Percentiles rank a stretch among this genome's conserved stretches.
Conservation (phyloP, 768 basidiomycete species). For the Trichaptum fuscoviolaceum region DNA sequence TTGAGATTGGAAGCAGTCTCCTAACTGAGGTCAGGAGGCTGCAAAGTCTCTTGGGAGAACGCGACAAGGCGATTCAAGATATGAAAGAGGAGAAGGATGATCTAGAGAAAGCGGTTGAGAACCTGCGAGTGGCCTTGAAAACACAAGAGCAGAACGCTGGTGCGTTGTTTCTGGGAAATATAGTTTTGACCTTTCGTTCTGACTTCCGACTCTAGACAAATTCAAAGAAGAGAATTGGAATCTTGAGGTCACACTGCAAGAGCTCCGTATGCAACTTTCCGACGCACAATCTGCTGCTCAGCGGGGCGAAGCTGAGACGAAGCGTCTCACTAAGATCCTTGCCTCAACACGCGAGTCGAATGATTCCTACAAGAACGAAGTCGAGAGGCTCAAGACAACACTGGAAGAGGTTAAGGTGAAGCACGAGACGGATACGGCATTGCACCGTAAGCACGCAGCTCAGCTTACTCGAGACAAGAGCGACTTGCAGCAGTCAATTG, state of each 20-base stretch:
- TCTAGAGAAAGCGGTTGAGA: constrained; percentile 74
- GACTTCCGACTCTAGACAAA: constrained; percentile 52
- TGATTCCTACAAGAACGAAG: constrained; percentile 85
- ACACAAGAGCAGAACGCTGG: constrained; percentile 80
- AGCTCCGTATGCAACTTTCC: constrained; percentile 64
- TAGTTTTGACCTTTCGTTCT: background rate
- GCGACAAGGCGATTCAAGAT: constrained; percentile 89
- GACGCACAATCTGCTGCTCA: constrained; percentile 60
- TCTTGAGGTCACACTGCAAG: constrained; percentile 88
- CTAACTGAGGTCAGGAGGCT: constrained; percentile 88
- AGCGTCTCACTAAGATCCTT: constrained; percentile 73
- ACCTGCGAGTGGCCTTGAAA: constrained; percentile 64
- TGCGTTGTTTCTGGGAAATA: constrained; percentile 26
- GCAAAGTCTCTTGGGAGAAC: constrained; percentile 85
- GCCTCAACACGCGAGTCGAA: constrained; percentile 64
- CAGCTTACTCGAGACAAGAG: constrained; percentile 88
- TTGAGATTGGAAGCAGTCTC: constrained; percentile 92
- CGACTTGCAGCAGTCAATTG: constrained; percentile 79
- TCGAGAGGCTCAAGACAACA: constrained; percentile 58
- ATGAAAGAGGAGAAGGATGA: constrained; percentile 91
- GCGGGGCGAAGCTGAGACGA: constrained; percentile 78
- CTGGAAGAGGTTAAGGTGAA: constrained; percentile 78
- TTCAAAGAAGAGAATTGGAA: constrained; percentile 99
- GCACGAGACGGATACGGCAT: constrained; percentile 93
- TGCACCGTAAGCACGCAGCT: constrained; percentile 82